Conservation (phyloP, 352 stramenopile genomes). For the Phytophthora hybrid region DNA sequence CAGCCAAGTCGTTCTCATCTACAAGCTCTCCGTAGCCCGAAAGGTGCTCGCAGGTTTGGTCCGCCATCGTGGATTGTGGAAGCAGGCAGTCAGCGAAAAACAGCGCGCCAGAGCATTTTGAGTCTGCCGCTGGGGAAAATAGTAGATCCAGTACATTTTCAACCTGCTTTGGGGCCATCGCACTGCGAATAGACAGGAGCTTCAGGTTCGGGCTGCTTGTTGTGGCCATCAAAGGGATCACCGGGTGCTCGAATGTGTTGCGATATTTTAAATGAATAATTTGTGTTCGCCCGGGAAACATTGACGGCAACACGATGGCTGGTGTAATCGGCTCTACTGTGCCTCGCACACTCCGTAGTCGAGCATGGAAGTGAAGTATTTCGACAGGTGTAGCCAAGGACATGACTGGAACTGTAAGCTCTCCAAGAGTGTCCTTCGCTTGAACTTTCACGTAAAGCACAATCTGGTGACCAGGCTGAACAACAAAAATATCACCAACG, state of each 20-base stretch:
- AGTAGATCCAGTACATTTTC: constrained; percentile 39
- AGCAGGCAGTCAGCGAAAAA: constrained; percentile 56
- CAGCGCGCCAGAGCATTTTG: constrained; percentile 32
- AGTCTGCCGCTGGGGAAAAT: constrained; percentile 44
- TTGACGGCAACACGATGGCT: constrained; percentile 40
- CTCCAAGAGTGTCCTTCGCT: constrained; percentile 31
- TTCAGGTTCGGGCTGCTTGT: constrained; percentile 27
- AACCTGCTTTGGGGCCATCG: constrained; percentile 27
- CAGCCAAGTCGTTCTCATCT: constrained; percentile 38
- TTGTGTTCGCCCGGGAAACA: constrained; percentile 46
- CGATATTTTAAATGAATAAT: constrained; percentile 49
- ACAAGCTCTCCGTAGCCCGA: constrained; percentile 52
- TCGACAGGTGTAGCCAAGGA: constrained; percentile 49
- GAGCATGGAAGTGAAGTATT: constrained; percentile 46
- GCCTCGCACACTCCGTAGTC: constrained; percentile 44
- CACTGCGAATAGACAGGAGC: constrained; percentile 32
- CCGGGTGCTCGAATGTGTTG: constrained; percentile 52
- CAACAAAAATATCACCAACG: constrained; percentile 33
- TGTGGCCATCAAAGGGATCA: constrained; percentile 32
- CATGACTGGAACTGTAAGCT: constrained; percentile 45
- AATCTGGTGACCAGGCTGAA: constrained; percentile 41
- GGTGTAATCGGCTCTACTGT: constrained; percentile 39
- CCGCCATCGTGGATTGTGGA: constrained; percentile 7
- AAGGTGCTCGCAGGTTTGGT: constrained; percentile 38
- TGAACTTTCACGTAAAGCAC: constrained; percentile 39